Evolutionary conservation across 129 eudicot genomes (phyloP).

Genomic region (Flaveria sonorensis): DNA sequence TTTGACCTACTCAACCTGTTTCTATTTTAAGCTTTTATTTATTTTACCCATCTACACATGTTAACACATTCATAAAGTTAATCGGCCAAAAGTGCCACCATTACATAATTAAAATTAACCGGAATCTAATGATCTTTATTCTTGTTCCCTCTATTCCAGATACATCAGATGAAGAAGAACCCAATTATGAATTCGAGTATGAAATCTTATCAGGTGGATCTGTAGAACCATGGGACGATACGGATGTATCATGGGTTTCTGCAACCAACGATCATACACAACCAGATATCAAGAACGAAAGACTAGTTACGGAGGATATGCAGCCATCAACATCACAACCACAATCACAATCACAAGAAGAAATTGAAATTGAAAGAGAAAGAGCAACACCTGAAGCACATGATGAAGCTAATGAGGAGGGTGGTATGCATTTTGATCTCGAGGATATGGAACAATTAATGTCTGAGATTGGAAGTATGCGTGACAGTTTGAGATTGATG

Average conservation of each 20-base stretch:
- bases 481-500: conserved; percentile 75
- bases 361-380: conserved; percentile 35
- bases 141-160: conserved; percentile 44
- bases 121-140: background rate
- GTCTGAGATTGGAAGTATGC: conserved; percentile 82
- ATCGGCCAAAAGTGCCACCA: background rate
- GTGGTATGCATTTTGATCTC: conserved; percentile 48
- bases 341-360: conserved; percentile 42
- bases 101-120: background rate
- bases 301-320: conserved; percentile 31
- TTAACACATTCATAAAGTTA: background rate
- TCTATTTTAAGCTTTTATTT: background rate
- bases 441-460: conserved; percentile 87
- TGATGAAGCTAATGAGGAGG: conserved; percentile 48
- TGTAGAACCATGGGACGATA: conserved; percentile 80
- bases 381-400: conserved; percentile 22
- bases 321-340: conserved; percentile 57
- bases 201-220: conserved; percentile 79
- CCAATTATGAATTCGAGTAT: conserved; percentile 79
- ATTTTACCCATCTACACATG: background rate
- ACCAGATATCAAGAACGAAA: conserved; percentile 20
- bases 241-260: conserved; percentile 70
- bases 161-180: conserved; percentile 87
- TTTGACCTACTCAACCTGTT: background rate
- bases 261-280: conserved; percentile 46